Percentiles rank a stretch among this genome's conserved stretches.
Conservation (phyloP, 192 early-diverging fungal species). For the Linnemannia hyalina region DNA sequence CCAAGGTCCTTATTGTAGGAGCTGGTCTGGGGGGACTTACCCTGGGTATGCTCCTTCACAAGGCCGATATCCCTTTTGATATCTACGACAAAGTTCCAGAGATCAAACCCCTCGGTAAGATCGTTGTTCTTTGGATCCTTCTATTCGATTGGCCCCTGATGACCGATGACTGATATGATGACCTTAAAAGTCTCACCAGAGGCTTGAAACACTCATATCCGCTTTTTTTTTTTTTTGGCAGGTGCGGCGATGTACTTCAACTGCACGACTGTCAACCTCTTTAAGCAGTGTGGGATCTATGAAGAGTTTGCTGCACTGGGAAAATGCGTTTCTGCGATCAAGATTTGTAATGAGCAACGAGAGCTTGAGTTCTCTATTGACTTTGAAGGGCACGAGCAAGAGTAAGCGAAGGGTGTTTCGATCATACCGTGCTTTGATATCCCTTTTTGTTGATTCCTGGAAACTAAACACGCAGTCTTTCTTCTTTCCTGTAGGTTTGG, state of each 20-base stretch:
- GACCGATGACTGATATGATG: no score
- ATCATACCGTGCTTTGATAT: background rate
- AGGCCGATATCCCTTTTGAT: background rate
- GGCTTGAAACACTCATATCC: no score
- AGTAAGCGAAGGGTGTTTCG: background rate
- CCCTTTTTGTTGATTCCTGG: no score
- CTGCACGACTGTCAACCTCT: background rate
- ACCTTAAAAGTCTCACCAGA: no score
- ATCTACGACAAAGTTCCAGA: background rate
- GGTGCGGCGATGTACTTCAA: constrained; percentile 1
- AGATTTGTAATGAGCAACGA: background rate
- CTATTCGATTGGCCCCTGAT: no score
- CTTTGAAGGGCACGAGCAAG: background rate
- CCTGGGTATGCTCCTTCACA: constrained; percentile 3
- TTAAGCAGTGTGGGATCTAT: constrained; percentile 16
- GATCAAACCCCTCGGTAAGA: constrained; percentile 8
- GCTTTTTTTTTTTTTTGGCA: background rate
- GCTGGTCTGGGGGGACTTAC: constrained; percentile 8
- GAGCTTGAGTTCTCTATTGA: background rate
- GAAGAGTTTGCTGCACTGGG: constrained; percentile 7
- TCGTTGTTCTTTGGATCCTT: no score
- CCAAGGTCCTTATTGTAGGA: constrained; percentile 9
- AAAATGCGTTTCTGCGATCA: background rate
- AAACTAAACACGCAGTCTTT: background rate
- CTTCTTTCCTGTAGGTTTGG: constrained; percentile 4